Percentiles rank a stretch among this genome's conserved stretches.
Evolutionary conservation across 257 asterid genomes (phyloP).

Genomic region (Leonotis leonurus): DNA sequence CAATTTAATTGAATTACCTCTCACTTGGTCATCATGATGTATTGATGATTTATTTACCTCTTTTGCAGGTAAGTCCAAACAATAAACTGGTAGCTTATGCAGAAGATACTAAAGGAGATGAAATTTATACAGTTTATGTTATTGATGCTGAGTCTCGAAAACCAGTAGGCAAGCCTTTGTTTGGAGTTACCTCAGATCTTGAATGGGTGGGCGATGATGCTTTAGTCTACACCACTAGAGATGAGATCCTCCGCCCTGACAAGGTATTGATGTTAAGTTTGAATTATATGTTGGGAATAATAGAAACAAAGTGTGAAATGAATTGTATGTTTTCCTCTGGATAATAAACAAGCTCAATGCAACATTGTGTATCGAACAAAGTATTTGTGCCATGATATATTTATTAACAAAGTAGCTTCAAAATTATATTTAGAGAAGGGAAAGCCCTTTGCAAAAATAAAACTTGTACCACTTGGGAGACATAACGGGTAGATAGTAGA

Average conservation of each 20-base stretch:
- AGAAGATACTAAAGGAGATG: constrained; percentile 91
- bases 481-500: background rate
- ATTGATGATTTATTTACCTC: background rate
- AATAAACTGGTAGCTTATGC: constrained; percentile 81
- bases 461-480: background rate
- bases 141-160: constrained; percentile 73
- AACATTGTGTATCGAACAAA: background rate
- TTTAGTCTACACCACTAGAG: constrained; percentile 79
- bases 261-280: constrained; percentile 46
- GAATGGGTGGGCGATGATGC: constrained; percentile 88
- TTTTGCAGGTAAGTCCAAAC: constrained; percentile 73
- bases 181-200: constrained; percentile 53
- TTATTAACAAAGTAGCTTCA: background rate
- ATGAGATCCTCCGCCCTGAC: constrained; percentile 85
- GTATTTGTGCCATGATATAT: background rate
- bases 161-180: constrained; percentile 64
- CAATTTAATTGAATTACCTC: background rate
- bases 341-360: background rate
- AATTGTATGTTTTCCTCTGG: constrained; percentile 5
- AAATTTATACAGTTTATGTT: constrained; percentile 65
- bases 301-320: background rate
- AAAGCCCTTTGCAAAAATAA: background rate
- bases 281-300: background rate
- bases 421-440: background rate
- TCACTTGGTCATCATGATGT: background rate